Evolutionary conservation across 495 filamentous ascomycete species (phyloP), one percentile per base, ranked within the genome.

Genomic region (Collariella sp.): DNA sequence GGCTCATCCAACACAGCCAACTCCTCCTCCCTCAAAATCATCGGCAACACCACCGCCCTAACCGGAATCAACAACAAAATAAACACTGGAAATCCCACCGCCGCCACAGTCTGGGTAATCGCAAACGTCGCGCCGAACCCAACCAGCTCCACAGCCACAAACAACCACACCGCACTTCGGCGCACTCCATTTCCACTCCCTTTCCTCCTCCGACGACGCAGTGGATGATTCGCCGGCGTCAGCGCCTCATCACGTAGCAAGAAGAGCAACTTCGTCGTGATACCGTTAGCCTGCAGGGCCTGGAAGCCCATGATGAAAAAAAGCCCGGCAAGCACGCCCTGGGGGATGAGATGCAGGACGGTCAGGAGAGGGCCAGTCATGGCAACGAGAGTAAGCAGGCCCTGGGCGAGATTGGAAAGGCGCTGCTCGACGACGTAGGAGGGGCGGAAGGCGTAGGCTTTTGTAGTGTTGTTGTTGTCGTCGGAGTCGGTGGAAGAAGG

Each of bases 291-390:
- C 60, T 83, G 74, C 24, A 93, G 79, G n/a, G 87, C 86, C 63
- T 89, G 84, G 52, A 86, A 81, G 24, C 89, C 91, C 85, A 96
- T 93, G 60, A 95, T 83, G 70, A 96, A 96, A 77, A 97, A 96
- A 13, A 97, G 77, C 6, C 91, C 91, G 0, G 88, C 87, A 55
- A 97, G 76, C 19, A 96, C 87, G 51, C 81, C 87, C 61, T 91
- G 88, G 0, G 91, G 91, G 60, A 97, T 89, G 5, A 91, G 78
- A 52, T 87, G 84, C 10, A 97, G 72, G 19, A 95, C 87, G 22
- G 83, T 73, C 7, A 97, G 79, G 1, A 97, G 75, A 0, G 91
- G 91, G 0, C 86, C 86, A 3, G 85, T 80, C 88, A 96, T 96
- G 46, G 89, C 91, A 26, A 87, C 88, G 5, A 96, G 76, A 2